Base-by-base conservation (phyloP, 2,329 filamentous ascomycete genomes). In the Domatiomyces globalis region DNA sequence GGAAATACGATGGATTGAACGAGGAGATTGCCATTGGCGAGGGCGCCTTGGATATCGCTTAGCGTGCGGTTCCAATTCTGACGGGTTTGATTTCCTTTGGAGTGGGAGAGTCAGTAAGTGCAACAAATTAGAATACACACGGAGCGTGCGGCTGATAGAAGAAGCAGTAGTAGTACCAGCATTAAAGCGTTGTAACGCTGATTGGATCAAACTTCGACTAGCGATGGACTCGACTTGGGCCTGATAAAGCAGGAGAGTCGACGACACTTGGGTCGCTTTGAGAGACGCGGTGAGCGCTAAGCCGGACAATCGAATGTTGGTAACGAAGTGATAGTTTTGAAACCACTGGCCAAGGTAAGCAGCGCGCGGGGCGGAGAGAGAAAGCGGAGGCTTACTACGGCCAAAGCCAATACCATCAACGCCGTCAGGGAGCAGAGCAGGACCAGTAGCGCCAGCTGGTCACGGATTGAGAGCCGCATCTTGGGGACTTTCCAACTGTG, bases 401-500 rank as follows among this genome's bases (percentile, higher is more conserved):
- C 86, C 56, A 95, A 78, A 15, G 87, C 81, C 55, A 95, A 77
- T 55, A 94, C 80, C 51, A 83, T 80, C 55, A 95, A 77, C 50
- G 83, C 82, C 52, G 85, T 71, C 52, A 94, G 76, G 47, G 87
- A 81, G 54, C 84, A 80, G 54, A 87, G 64, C 58, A 92, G 73
- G 62, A 95, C 86, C 57, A 95, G 75, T 66, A 82, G 75, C 59
- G 81, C 86, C 61, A 95, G 76, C 77, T 95, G 89, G 70, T 89
- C 83, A 60, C 87, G 79, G 63, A 95, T 95, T 52, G 85, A 83
- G 66, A 95, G 80, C 67, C 87, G 81, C 86, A 95, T 90, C 27
- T 33, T 53, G 50, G 52, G 53, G 52, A 33, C 17, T 33, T 33
- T 47, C 4, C 7, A 20, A 18, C 33, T 39, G 33, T 39, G 33